phyloP scores from a whole-genome alignment of 495 filamentous ascomycete genomes.

The Penicillium waksmanii region DNA sequence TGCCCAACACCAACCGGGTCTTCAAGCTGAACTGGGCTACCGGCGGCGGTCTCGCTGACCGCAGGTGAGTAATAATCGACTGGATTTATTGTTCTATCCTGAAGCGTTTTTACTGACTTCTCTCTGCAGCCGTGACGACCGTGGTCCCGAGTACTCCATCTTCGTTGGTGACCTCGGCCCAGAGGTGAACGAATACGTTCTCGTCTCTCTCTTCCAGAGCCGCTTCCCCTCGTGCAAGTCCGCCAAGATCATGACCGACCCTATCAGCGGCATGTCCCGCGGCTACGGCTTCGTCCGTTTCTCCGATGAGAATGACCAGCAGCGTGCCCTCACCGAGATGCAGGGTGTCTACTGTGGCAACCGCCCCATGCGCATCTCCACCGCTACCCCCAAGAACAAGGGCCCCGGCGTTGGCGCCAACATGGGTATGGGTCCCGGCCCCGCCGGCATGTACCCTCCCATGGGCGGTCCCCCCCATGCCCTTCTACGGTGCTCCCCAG shows the following conservation, averaged over 20 bases:
- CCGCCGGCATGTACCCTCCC: conserved; percentile 57
- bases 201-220: conserved; percentile 94
- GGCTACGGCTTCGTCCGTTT: conserved; percentile 99
- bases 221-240: conserved; percentile 98
- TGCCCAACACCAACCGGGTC: conserved; percentile 90
- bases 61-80: conserved; percentile 64
- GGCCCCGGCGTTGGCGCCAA: conserved; percentile 61
- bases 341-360: conserved; percentile 99
- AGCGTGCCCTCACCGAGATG: conserved; percentile 95
- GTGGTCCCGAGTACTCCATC: conserved; percentile 93
- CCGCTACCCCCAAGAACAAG: conserved; percentile 97
- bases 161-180: conserved; percentile 98
- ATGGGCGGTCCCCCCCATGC: conserved; percentile 79
- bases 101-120: not conserved
- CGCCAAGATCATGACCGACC: conserved; percentile 99
- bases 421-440: conserved; percentile 54
- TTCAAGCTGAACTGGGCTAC: conserved; percentile 99
- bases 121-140: conserved; percentile 76
- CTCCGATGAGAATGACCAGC: conserved; percentile 90
- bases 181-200: conserved; percentile 97
- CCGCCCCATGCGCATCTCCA: conserved; percentile 97
- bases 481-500: conserved; percentile 81
- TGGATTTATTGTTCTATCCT: not conserved
- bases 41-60: conserved; percentile 91
- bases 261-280: conserved; percentile 95